Evolutionary conservation across 73 alveolate genomes (phyloP).

Genomic region (Paramecium octaurelia): DNA sequence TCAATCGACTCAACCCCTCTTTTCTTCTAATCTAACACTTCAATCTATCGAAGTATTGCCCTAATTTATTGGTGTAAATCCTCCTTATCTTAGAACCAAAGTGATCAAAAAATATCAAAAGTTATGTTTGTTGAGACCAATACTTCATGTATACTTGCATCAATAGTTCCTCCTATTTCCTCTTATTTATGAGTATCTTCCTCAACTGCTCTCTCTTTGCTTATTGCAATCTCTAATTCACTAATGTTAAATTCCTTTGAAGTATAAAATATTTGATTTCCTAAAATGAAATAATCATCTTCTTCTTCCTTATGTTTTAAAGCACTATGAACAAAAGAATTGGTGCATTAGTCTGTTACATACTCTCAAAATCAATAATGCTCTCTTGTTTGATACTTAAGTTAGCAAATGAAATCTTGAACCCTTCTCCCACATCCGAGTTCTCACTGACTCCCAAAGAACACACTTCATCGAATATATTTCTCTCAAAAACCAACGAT

Average conservation of each 20-base stretch:
- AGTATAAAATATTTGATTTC: background rate
- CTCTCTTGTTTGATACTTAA: background rate
- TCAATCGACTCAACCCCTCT: background rate
- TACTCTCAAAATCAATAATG: background rate
- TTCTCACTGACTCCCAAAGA: background rate
- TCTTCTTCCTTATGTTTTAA: background rate
- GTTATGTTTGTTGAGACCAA: background rate
- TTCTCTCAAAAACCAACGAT: background rate
- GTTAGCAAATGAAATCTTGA: conserved; percentile 12
- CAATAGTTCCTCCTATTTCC: background rate
- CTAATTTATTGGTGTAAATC: background rate
- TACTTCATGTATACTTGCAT: background rate
- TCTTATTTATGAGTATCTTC: background rate
- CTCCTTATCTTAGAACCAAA: background rate
- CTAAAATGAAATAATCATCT: background rate
- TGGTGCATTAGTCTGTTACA: background rate
- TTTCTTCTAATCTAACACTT: background rate
- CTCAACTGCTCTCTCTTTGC: background rate
- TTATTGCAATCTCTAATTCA: background rate
- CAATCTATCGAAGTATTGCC: background rate
- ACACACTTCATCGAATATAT: background rate
- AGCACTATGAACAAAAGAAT: background rate
- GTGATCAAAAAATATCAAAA: background rate
- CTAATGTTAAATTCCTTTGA: background rate
- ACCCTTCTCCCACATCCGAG: background rate